Base-by-base conservation (phyloP, 192 early-diverging fungal genomes). In the Geranomyces michiganensis region DNA sequence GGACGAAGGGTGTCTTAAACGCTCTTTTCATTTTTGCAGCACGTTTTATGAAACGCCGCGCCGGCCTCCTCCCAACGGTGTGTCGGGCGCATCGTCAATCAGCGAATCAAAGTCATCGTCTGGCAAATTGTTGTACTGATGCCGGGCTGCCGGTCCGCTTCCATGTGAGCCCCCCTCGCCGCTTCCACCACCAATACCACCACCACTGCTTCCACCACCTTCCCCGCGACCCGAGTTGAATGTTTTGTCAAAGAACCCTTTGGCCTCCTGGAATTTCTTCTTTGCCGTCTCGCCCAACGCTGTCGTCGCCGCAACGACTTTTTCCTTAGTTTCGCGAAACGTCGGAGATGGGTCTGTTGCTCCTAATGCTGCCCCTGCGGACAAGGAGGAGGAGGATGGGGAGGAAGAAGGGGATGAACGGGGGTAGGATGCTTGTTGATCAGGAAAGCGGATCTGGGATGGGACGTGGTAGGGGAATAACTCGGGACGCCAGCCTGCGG, bases 61-160 rank as follows among this genome's bases (percentile, higher is more conserved):
- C 55, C 36, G 3, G 36, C 36, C 36, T 41, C 61, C 41, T 29
- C 64, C 41, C 21, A 65, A 47, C n/a, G 64, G 64, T 0, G 64
- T 65, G 31, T 73, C 72, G 26, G 63, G 51, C n/a, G 64, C 65
- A 29, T 74, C 73, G 7, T 19, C 15, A 19, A 74, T 26, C 51
- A 76, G 49, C 13, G 66, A 60, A 41, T 56, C 65, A 72, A 76
- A 76, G 30, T 76, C 67, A 33, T 76, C 61, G 19, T 60, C 63
- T 17, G 75, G 75, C 45, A 76, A 44, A 66, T 65, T 72, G 32
- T 68, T 71, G 51, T 76, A 76, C 49, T 76, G 68, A 62, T 56
- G 75, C 56, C 32, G 30, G 22, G 44, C 15, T 27, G 26, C 46
- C 56, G 58, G 30, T 60, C 27, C 66, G 32, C 22, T 30, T 24